Conservation (phyloP, 345 rosid species). For the Atalantia buxifolia region DNA sequence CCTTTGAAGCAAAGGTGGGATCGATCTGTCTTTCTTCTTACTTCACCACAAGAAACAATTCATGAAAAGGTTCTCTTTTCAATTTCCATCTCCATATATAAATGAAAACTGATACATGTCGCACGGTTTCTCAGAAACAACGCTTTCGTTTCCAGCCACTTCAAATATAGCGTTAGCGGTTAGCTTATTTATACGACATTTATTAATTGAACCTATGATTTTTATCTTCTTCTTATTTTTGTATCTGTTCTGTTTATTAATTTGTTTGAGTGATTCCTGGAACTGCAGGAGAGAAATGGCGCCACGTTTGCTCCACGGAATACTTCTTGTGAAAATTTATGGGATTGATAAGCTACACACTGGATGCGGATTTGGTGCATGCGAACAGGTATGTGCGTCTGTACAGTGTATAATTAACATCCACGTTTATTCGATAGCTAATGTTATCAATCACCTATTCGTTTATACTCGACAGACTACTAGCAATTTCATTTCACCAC, state of each 20-base stretch:
- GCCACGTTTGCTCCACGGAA: slow-evolving; percentile 56
- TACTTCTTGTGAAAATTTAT: slow-evolving; percentile 42
- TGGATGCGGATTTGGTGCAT: slow-evolving; percentile 40
- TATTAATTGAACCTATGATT: not conserved
- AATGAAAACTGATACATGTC: too few relatives aligned
- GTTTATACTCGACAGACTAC: too few relatives aligned
- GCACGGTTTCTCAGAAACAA: not conserved
- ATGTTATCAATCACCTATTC: not conserved
- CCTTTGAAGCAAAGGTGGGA: slow-evolving; percentile 32
- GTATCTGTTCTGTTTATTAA: not conserved
- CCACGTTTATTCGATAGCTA: not conserved
- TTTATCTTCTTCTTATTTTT: not conserved
- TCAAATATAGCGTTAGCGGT: not conserved
- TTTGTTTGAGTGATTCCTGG: not conserved
- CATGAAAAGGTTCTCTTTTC: not conserved
- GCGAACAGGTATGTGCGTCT: slow-evolving; percentile 34
- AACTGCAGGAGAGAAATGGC: slow-evolving; percentile 17
- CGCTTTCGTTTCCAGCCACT: not conserved
- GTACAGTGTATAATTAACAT: not conserved
- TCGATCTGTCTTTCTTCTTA: slow-evolving; percentile 26
- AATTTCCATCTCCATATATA: not conserved
- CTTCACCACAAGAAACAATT: not conserved
- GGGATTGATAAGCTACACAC: slow-evolving; percentile 42
- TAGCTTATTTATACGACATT: not conserved
- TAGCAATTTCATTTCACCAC: too few relatives aligned